These are phyloP conservation scores for Aphanomyces astaci DNA, from an alignment of 352 stramenopile species.

Conservation along the genomic window DNA sequence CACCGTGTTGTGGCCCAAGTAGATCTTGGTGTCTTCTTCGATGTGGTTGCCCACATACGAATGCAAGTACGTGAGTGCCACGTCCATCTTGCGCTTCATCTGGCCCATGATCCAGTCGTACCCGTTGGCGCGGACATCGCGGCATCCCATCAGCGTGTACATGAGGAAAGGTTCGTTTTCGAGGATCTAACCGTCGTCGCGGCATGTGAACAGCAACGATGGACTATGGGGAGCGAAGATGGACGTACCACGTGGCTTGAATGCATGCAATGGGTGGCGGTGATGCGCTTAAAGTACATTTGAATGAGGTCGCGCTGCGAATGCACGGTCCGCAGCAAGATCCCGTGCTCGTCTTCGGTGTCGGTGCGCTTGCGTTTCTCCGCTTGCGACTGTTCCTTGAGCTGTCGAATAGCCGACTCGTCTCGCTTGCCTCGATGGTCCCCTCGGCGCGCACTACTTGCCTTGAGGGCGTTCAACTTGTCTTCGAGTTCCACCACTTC, in stretches of 20 bases:
- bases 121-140: neutral
- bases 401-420: constrained; percentile 7
- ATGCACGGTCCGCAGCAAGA: neutral
- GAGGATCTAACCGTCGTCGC: too few relatives aligned
- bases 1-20: constrained; percentile 16
- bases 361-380: constrained; percentile 24
- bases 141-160: constrained; percentile 22
- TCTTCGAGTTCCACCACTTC: constrained; percentile 6
- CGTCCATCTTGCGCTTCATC: constrained; percentile 9
- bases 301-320: constrained; percentile 14
- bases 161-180: constrained; percentile 24
- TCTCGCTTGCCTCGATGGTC: neutral
- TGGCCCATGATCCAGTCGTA: constrained; percentile 19
- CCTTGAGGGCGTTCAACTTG: neutral
- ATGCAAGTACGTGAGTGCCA: constrained; percentile 15
- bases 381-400: neutral
- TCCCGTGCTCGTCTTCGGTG: constrained; percentile 14
- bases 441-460: neutral
- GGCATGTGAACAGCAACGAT: neutral
- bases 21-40: constrained; percentile 23
- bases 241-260: constrained; percentile 9
- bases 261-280: neutral
- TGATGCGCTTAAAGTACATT: constrained; percentile 22
- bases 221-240: neutral
- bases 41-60: constrained; percentile 22